These are phyloP conservation scores for Echites panduratus DNA, from an alignment of 257 asterid species.

Conservation along the genomic window DNA sequence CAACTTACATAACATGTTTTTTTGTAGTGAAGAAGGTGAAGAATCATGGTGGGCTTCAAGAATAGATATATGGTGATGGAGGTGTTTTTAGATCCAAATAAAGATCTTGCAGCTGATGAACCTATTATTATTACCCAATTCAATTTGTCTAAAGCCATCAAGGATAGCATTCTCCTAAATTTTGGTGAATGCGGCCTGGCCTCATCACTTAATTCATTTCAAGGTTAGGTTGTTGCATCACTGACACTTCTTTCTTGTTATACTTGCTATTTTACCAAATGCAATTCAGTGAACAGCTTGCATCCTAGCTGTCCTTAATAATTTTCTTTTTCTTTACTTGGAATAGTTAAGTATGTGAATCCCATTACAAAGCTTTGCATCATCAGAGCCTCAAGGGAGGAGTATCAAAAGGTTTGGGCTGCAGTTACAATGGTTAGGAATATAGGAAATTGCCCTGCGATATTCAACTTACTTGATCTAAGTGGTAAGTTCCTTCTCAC, in stretches of 20 bases:
- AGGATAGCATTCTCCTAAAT: conserved; percentile 62
- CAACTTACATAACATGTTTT: neutral
- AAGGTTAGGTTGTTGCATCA: conserved; percentile 38
- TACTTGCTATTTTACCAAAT: neutral
- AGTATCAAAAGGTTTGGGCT: conserved; percentile 67
- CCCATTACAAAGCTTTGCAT: conserved; percentile 77
- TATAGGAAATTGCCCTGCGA: conserved; percentile 69
- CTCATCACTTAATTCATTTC: conserved; percentile 57
- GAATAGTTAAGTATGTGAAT: conserved; percentile 83
- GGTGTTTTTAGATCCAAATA: conserved; percentile 76
- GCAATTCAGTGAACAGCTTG: neutral
- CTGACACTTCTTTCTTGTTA: neutral
- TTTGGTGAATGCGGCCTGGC: conserved; percentile 95
- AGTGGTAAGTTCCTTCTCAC: conserved; percentile 47
- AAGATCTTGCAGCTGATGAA: conserved; percentile 44
- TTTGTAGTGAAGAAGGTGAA: conserved; percentile 22
- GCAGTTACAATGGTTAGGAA: conserved; percentile 71
- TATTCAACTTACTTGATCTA: conserved; percentile 70
- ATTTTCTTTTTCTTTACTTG: neutral
- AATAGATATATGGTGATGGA: conserved; percentile 85
- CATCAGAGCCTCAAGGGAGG: conserved; percentile 69
- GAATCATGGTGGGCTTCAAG: conserved; percentile 79
- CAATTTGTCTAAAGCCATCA: conserved; percentile 56
- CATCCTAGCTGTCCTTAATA: neutral
- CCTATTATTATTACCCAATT: conserved; percentile 68